Base-by-base conservation (phyloP, 352 stramenopile species). In the Pythium folliculosum region DNA sequence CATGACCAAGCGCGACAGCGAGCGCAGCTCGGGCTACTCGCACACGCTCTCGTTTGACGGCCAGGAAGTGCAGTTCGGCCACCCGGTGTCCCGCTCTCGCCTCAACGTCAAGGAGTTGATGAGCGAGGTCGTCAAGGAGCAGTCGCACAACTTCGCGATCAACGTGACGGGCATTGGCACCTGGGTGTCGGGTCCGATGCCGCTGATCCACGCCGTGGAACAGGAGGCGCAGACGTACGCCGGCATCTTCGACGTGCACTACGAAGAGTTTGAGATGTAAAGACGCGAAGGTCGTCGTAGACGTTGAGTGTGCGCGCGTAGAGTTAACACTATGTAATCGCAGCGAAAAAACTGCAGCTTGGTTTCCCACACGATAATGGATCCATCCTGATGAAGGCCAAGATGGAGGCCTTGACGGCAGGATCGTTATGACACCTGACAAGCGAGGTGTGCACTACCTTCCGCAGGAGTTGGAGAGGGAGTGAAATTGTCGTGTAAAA, bases 231-330 rank as follows among this genome's bases (percentile, higher is more conserved):
- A 78, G 56, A 88, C 78, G 51, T 95, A 90, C 60, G 86, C 86
- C 19, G 86, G 87, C 60, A 93, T 93, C 72, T 95, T 93, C 63
- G 87, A 95, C 77, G 86, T 95, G 40, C 87, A 95, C 76, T 94
- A 82, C 72, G 87, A 95, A 67, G 81, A 92, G 72, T 95, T 95
- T 80, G 84, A 95, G 66, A 90, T 95, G 84, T 95, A 95, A 75
- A 75, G n/a, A 44, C 6, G 19, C 13, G 44, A 27, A 7, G 43
- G 7, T 63, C 27, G 45, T 35, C 19, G 45, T 56, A 52, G 45
- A 57, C 58, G n/a, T 62, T 43, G n/a, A 44, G 58, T 65, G 35
- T 69, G 45, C 27, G 37, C 23, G 17, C 21, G 44, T 60, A 49
- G 25, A 51, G 57, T 67, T 17, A 37, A n/a, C 14, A 55, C 44